Percentiles rank a stretch among this genome's conserved stretches.
Evolutionary conservation across 495 filamentous ascomycete species (phyloP).

Genomic region (Pyronema domesticum): DNA sequence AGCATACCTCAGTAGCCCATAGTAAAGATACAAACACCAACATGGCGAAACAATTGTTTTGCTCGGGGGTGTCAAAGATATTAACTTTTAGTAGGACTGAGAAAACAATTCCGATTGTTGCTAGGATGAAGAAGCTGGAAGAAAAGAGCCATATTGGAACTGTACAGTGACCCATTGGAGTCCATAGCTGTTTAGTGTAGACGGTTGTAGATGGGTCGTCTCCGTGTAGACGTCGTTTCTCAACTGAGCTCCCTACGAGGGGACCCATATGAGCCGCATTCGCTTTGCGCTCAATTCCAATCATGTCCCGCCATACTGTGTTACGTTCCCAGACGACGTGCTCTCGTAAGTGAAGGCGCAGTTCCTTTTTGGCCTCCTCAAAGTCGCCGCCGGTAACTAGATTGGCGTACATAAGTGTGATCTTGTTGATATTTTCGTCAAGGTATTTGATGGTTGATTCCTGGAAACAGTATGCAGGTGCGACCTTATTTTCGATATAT

Average conservation of each 20-base stretch:
- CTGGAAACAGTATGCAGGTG: constrained; percentile 57
- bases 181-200: constrained; percentile 47
- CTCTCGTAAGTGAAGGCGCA: constrained; percentile 80
- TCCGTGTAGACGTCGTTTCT: constrained; percentile 58
- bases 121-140: constrained; percentile 57
- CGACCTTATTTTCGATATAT: constrained; percentile 59
- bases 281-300: constrained; percentile 88
- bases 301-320: constrained; percentile 97
- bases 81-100: constrained; percentile 49
- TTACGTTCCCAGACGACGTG: constrained; percentile 99
- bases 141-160: constrained; percentile 71
- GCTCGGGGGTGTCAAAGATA: constrained; percentile 66
- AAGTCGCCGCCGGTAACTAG: constrained; percentile 67
- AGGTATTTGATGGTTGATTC: constrained; percentile 48
- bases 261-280: constrained; percentile 90
- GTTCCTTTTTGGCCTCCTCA: constrained; percentile 54
- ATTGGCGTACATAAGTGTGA: constrained; percentile 65
- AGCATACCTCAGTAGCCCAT: constrained; percentile 82
- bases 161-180: constrained; percentile 60
- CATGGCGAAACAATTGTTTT: constrained; percentile 91
- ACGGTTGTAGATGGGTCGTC: constrained; percentile 45
- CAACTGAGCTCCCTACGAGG: constrained; percentile 50
- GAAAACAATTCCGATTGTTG: constrained; percentile 56
- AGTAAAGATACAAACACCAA: constrained; percentile 82
- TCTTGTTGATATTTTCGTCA: constrained; percentile 46